Base-by-base conservation (phyloP, 2,329 filamentous ascomycete species). In the Diaporthe vaccinii region DNA sequence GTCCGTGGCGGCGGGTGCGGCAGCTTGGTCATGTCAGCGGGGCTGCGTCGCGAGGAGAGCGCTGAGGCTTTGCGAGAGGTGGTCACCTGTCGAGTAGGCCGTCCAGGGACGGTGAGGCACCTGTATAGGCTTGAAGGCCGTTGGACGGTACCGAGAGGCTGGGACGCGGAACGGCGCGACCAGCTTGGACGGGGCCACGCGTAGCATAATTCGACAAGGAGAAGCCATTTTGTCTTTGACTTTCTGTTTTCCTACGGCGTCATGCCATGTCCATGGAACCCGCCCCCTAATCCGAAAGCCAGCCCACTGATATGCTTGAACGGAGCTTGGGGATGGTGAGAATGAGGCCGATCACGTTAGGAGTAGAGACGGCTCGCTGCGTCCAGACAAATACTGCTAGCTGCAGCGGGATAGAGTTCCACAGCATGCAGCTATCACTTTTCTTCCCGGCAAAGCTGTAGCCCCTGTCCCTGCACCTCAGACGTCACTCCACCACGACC, bases 11-110 rank as follows among this genome's bases (percentile, higher is more conserved):
- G 65, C 59, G 22, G 68, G 59, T 6, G 39, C 44, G 25, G 71
- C 71, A 80, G 75, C 78, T 81, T 73, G 77, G 79, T 57, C 39
- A 73, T 75, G 73, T 77, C 74, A 75, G 75, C 62, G 49, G 62
- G 73, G 59, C 68, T 75, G 74, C 46, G n/a, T 36, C 65, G 58
- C 41, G 58, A 28, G 67, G 31, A 44, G 75, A n/a, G 41, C 15
- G 12, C 39, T 34, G 39, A 46, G 39, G 20, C 57, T 31, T 53
- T 49, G 53, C 17, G 73, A 73, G 34, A 51, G 57, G 28, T 65
- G 69, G 53, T 76, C 69, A 76, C 76, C 76, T 77, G 74, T 77
- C 71, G 76, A 77, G 65, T 74, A 76, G 25, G 68, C 59, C 61
- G 61, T 41, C 59, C 36, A 46, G 25, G 68, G 61, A 44, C 71